These are phyloP conservation scores for Yarrowia osloensis DNA, from an alignment of 805 yeast genomes.

Conservation along the genomic window DNA sequence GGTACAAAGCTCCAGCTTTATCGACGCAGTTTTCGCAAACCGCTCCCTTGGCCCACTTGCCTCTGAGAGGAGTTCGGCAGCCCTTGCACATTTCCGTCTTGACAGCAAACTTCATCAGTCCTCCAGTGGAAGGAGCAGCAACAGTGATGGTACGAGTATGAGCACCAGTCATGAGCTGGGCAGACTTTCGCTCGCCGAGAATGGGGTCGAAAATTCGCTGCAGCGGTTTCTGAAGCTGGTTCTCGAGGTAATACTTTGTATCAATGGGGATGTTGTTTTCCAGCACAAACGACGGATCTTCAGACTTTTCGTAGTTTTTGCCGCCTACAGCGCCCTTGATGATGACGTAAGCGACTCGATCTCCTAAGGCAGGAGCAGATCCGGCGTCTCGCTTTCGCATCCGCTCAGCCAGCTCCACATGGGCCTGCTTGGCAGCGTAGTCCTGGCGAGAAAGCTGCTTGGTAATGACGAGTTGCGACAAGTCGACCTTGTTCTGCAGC, in stretches of 20 bases:
- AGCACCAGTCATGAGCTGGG: constrained; percentile 74
- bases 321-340: constrained; percentile 75
- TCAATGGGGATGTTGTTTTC: constrained; percentile 93
- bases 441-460: constrained; percentile 87
- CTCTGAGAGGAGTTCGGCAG: constrained; percentile 76
- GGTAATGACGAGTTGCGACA: constrained; percentile 90
- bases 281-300: constrained; percentile 90
- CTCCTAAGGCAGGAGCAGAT: constrained; percentile 95
- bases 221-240: constrained; percentile 89
- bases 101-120: constrained; percentile 87
- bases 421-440: constrained; percentile 96
- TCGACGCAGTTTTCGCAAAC: constrained; percentile 77
- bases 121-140: constrained; percentile 78
- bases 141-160: constrained; percentile 75
- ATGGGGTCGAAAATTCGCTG: constrained; percentile 94
- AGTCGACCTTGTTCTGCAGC: constrained; percentile 85
- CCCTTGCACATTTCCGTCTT: constrained; percentile 86
- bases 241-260: constrained; percentile 88
- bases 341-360: constrained; percentile 96
- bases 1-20: constrained; percentile 74
- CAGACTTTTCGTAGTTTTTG: constrained; percentile 92
- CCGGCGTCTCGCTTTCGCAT: constrained; percentile 97
- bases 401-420: constrained; percentile 91
- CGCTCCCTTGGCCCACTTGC: constrained; percentile 60
- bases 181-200: constrained; percentile 80